These are phyloP conservation scores for Tulasnella sp. DNA, from an alignment of 768 basidiomycete species.

Conservation along the genomic window DNA sequence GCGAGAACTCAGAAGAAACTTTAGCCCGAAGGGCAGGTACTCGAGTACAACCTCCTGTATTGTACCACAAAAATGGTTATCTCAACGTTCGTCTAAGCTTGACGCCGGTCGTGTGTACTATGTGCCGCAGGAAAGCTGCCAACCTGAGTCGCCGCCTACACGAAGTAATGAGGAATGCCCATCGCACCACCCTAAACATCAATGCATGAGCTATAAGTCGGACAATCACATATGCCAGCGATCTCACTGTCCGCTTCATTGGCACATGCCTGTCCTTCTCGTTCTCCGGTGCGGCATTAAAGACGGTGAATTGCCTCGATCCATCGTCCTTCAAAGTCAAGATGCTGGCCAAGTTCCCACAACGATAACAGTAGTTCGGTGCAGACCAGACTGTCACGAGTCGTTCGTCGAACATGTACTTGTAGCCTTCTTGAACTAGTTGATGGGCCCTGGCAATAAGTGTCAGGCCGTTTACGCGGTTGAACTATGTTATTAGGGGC, in stretches of 20 bases:
- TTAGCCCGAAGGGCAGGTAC: neutral
- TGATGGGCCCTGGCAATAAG: slow-evolving; percentile 95
- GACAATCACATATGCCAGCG: neutral
- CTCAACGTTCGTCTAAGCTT: neutral
- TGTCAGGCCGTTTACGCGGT: slow-evolving; percentile 77
- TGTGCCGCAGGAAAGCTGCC: neutral
- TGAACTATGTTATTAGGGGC: slow-evolving; percentile 52
- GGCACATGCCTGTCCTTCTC: slow-evolving; percentile 75
- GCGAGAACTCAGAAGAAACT: neutral
- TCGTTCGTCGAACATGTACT: slow-evolving; percentile 31
- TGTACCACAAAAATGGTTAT: neutral
- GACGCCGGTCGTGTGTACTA: neutral
- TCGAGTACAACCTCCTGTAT: neutral
- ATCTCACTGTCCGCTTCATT: slow-evolving; percentile 22
- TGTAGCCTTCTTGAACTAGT: slow-evolving; percentile 83
- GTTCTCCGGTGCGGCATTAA: slow-evolving; percentile 83
- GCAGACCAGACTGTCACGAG: slow-evolving; percentile 90
- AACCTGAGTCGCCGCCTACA: neutral
- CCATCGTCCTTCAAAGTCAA: slow-evolving; percentile 70
- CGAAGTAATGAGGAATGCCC: slow-evolving; percentile 15
- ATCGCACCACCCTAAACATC: neutral
- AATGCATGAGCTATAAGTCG: neutral
- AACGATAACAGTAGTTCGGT: slow-evolving; percentile 78
- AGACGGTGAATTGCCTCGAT: slow-evolving; percentile 66
- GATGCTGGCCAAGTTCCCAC: slow-evolving; percentile 88